Conservation (phyloP, 1,139 yeast species). For the Saccharomyces pastorianus region DNA sequence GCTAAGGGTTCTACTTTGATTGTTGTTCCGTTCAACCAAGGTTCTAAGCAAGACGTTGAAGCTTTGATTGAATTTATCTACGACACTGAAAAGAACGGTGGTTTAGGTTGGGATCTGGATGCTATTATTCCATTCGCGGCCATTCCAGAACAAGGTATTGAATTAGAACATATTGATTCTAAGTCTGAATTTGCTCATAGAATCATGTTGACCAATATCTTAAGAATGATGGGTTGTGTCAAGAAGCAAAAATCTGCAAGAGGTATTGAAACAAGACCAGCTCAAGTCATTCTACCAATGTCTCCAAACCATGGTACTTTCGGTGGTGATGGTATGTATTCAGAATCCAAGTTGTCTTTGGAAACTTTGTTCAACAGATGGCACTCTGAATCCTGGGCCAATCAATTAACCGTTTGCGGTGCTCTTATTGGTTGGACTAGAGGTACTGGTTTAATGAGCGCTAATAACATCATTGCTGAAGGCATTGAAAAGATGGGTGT, state of each 20-base stretch:
- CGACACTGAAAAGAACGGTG: slow-evolving; percentile 72
- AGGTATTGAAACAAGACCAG: slow-evolving; percentile 90
- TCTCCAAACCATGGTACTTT: slow-evolving; percentile 98
- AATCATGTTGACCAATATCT: slow-evolving; percentile 91
- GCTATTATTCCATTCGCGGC: slow-evolving; percentile 96
- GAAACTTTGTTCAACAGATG: slow-evolving; percentile 98
- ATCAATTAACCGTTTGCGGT: slow-evolving; percentile 93
- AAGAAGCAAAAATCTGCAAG: slow-evolving; percentile 68
- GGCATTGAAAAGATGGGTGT: slow-evolving; percentile 94
- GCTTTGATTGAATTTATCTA: slow-evolving; percentile 80
- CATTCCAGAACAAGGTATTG: slow-evolving; percentile 96
- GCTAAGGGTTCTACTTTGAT: slow-evolving; percentile 84
- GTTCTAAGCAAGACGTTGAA: slow-evolving; percentile 88
- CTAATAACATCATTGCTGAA: slow-evolving; percentile 93
- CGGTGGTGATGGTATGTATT: slow-evolving; percentile 95
- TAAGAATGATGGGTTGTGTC: slow-evolving; percentile 85
- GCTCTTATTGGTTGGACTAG: slow-evolving; percentile 99
- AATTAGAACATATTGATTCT: slow-evolving; percentile 85
- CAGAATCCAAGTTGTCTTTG: slow-evolving; percentile 90
- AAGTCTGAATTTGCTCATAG: slow-evolving; percentile 96
- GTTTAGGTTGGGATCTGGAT: slow-evolving; percentile 97
- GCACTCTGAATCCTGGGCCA: slow-evolving; percentile 95
- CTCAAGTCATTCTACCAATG: slow-evolving; percentile 90
- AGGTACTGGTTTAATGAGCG: slow-evolving; percentile 98
- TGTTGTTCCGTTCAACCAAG: slow-evolving; percentile 98